Conservation (phyloP, 305 asterid species). For the Fraxinus latifolia region DNA sequence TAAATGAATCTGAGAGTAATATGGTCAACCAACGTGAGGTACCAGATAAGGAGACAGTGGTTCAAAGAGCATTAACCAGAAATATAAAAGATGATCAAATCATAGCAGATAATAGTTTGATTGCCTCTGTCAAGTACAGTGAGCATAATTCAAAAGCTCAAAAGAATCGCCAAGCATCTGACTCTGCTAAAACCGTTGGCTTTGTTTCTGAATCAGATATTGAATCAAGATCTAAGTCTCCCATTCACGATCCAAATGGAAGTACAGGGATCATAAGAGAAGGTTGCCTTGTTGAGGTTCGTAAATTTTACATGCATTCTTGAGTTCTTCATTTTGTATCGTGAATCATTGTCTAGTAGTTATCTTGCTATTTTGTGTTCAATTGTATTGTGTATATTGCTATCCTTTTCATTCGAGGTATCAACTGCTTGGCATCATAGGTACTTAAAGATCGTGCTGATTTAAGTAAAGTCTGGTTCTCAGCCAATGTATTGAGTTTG, state of each 20-base stretch:
- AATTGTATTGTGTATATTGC: slow-evolving; percentile 1
- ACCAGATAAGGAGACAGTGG: slow-evolving; percentile 41
- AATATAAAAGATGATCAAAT: slow-evolving; percentile 33
- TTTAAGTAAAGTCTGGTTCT: slow-evolving; percentile 71
- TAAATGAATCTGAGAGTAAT: slow-evolving; percentile 21
- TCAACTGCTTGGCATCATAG: slow-evolving; percentile 41
- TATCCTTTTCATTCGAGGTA: slow-evolving; percentile 6
- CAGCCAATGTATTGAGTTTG: slow-evolving; percentile 63
- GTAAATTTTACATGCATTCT: slow-evolving; percentile 21
- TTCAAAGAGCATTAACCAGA: slow-evolving; percentile 36
- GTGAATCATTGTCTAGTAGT: slow-evolving; percentile 3
- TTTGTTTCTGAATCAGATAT: slow-evolving; percentile 40
- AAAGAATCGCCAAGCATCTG: slow-evolving; percentile 38
- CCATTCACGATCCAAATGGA: slow-evolving; percentile 23
- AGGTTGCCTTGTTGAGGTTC: slow-evolving; percentile 85
- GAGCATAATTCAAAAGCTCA: slow-evolving; percentile 41
- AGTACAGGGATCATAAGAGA: slow-evolving; percentile 47
- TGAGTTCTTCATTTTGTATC: not conserved
- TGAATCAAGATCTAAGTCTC: slow-evolving; percentile 31
- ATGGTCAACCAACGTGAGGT: slow-evolving; percentile 35
- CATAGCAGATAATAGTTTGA: slow-evolving; percentile 32
- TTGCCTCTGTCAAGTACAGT: slow-evolving; percentile 32
- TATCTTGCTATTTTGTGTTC: slow-evolving; percentile 12
- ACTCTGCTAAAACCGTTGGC: slow-evolving; percentile 32
- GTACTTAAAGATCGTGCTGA: slow-evolving; percentile 70